A percentile compares a stretch with the other conserved stretches of the same genome.
These are phyloP conservation scores for Symbiodinium pilosum DNA, from an alignment of 73 alveolate genomes.

Conservation along the genomic window DNA sequence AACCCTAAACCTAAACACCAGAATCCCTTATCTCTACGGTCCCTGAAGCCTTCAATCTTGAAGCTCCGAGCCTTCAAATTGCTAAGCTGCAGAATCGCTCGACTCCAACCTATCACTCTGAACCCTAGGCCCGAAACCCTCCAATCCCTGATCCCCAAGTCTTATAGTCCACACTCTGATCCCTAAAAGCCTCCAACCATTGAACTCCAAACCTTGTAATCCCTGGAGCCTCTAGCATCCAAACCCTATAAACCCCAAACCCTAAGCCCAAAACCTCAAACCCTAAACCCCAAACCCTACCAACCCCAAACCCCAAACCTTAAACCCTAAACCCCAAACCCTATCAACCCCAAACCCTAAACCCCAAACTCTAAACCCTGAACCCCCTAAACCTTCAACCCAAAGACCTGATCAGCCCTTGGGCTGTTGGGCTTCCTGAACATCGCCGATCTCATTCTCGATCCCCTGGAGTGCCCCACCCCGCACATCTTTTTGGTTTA, in stretches of 20 bases:
- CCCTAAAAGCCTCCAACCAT: no score
- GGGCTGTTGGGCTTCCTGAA: conserved; percentile 64
- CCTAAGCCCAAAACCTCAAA: background rate
- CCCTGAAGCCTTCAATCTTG: no score
- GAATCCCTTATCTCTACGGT: no score
- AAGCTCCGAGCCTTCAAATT: no score
- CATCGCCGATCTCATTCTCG: conserved; percentile 54
- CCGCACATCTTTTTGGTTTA: background rate
- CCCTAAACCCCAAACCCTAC: background rate
- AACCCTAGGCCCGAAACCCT: no score
- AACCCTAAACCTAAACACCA: no score
- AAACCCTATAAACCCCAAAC: background rate
- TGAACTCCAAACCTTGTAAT: no score
- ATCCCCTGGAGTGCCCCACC: conserved; percentile 47
- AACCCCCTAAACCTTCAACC: no score
- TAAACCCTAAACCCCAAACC: background rate
- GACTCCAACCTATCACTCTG: no score
- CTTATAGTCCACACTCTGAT: no score
- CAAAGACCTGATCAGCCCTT: conserved; percentile 17
- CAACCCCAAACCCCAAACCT: background rate
- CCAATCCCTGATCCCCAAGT: no score
- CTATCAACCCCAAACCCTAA: background rate
- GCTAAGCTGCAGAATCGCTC: no score
- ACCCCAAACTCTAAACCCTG: background rate
- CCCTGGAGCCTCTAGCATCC: background rate